Conservation (phyloP, 495 filamentous ascomycete species). For the Penicillium subrubescens region DNA sequence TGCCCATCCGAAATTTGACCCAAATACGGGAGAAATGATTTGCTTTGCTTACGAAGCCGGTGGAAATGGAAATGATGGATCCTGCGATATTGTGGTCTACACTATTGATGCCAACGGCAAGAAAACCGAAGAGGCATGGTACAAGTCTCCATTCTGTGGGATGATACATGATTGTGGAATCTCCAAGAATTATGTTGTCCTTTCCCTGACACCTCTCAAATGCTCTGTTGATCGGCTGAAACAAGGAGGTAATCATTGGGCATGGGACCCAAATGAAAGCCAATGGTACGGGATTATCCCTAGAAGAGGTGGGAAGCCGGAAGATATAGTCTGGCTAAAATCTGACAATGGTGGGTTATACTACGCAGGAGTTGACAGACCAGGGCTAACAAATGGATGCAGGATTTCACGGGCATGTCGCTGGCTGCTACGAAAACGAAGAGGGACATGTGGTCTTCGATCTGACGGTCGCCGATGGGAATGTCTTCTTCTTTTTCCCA, state of each 20-base stretch:
- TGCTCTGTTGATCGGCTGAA: slow-evolving; percentile 51
- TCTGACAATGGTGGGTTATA: background rate
- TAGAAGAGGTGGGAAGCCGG: slow-evolving; percentile 46
- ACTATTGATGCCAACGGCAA: slow-evolving; percentile 45
- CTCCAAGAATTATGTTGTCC: slow-evolving; percentile 51
- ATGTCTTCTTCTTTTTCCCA: slow-evolving; percentile 59
- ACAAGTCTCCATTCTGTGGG: slow-evolving; percentile 52
- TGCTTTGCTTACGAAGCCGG: slow-evolving; percentile 51
- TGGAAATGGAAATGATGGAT: slow-evolving; percentile 40
- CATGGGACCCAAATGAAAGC: slow-evolving; percentile 54
- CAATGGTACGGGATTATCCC: slow-evolving; percentile 54
- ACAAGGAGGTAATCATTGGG: slow-evolving; percentile 55
- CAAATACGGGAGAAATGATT: slow-evolving; percentile 57
- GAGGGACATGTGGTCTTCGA: slow-evolving; percentile 54
- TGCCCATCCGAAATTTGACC: slow-evolving; percentile 63
- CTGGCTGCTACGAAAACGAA: slow-evolving; percentile 51
- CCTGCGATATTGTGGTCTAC: slow-evolving; percentile 49
- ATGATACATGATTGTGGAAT: slow-evolving; percentile 59
- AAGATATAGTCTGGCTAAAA: slow-evolving; percentile 45
- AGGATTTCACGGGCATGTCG: slow-evolving; percentile 53
- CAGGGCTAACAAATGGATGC: background rate
- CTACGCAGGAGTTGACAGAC: background rate
- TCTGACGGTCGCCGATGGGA: slow-evolving; percentile 55
- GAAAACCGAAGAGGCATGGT: slow-evolving; percentile 50
- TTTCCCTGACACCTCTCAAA: slow-evolving; percentile 52